Evolutionary conservation across 345 rosid species (phyloP).

Genomic region (Salix arbutifolia): DNA sequence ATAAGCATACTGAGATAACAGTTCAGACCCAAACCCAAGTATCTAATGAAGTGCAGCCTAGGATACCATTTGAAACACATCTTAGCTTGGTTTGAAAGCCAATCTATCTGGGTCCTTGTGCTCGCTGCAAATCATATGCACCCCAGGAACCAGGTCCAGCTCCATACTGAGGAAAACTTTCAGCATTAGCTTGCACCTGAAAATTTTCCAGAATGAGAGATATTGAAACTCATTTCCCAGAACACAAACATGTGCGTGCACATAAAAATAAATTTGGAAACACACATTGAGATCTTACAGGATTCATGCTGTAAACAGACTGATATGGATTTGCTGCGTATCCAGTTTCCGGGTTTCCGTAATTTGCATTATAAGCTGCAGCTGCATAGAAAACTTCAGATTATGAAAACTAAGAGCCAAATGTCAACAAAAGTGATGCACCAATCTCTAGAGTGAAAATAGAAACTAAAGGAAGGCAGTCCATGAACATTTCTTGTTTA

Average conservation of each 20-base stretch:
- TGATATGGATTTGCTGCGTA: slow-evolving; percentile 63
- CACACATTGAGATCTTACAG: slow-evolving; percentile 45
- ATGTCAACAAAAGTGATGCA: neutral
- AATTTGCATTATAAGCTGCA: slow-evolving; percentile 55
- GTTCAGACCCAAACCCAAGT: slow-evolving; percentile 24
- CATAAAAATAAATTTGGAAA: neutral
- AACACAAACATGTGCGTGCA: neutral
- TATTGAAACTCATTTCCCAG: neutral
- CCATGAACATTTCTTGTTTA: neutral
- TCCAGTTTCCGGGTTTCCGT: slow-evolving; percentile 62
- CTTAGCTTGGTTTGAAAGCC: slow-evolving; percentile 21
- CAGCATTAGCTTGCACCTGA: slow-evolving; percentile 60
- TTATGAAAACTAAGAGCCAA: neutral
- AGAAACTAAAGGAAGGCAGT: neutral
- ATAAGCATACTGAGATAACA: slow-evolving; percentile 19
- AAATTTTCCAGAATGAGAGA: slow-evolving; percentile 9
- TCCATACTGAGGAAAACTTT: slow-evolving; percentile 74
- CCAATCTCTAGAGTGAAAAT: neutral
- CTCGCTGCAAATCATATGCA: slow-evolving; percentile 61
- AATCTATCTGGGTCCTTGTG: slow-evolving; percentile 71
- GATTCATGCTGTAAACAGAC: slow-evolving; percentile 65
- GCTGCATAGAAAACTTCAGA: slow-evolving; percentile 27
- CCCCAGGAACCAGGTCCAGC: slow-evolving; percentile 60
- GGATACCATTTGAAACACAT: slow-evolving; percentile 34
- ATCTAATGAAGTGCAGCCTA: slow-evolving; percentile 38